phyloP scores from a whole-genome alignment of 352 stramenopile species.

The Phytophthora cryptogea region DNA sequence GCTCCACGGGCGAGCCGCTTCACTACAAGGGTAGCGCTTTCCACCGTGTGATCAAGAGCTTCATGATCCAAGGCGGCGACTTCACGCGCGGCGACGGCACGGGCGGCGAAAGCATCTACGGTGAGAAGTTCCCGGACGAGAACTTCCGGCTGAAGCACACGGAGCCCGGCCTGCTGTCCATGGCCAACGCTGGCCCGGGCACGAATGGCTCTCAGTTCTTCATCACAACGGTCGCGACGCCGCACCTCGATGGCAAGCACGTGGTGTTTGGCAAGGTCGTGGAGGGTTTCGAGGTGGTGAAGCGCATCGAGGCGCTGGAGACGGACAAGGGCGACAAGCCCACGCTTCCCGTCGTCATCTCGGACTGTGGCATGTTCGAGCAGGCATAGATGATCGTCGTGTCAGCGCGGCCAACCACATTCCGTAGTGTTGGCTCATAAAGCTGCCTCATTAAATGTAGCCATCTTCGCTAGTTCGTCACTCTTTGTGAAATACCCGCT shows the following conservation, averaged over 20 bases:
- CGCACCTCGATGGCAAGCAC: slow-evolving; percentile 98
- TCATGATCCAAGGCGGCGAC: slow-evolving; percentile 96
- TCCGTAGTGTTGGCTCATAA: neutral
- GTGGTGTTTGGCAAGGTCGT: slow-evolving; percentile 97
- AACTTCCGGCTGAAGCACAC: slow-evolving; percentile 99
- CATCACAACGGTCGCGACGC: slow-evolving; percentile 93
- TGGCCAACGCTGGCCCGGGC: slow-evolving; percentile 96
- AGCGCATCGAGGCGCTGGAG: slow-evolving; percentile 91
- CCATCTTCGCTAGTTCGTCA: slow-evolving; percentile 15
- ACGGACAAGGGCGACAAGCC: slow-evolving; percentile 94
- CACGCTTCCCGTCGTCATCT: slow-evolving; percentile 91
- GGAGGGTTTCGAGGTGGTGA: slow-evolving; percentile 92
- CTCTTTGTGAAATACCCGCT: slow-evolving; percentile 10
- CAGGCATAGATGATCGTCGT: slow-evolving; percentile 21
- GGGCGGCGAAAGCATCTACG: slow-evolving; percentile 94
- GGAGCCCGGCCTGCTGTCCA: slow-evolving; percentile 94
- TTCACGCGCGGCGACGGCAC: slow-evolving; percentile 96
- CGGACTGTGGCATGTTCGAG: slow-evolving; percentile 94
- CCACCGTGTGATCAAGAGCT: slow-evolving; percentile 97
- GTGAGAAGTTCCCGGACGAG: slow-evolving; percentile 96
- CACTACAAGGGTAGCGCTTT: slow-evolving; percentile 98
- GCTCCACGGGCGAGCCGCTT: slow-evolving; percentile 82
- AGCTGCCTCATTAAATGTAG: slow-evolving; percentile 23
- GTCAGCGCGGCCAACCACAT: neutral
- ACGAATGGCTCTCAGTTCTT: slow-evolving; percentile 99